Base-by-base conservation (phyloP, 2,329 filamentous ascomycete genomes). In the Colletotrichum caudatum region DNA sequence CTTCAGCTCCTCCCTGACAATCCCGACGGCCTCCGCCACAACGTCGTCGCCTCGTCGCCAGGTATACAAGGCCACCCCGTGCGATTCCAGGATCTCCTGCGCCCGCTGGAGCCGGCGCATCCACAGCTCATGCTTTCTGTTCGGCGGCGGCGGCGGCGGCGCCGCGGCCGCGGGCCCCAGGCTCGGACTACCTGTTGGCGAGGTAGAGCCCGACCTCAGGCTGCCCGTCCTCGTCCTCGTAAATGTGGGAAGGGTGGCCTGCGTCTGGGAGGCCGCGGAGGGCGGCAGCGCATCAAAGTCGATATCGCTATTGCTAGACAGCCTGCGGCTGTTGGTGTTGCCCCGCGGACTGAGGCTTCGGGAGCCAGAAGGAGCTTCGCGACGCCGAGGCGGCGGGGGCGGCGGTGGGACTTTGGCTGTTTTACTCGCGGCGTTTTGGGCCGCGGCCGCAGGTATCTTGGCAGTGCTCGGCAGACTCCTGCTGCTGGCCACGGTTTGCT, bases 21-120 rank as follows among this genome's bases (percentile, higher is more conserved):
- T 86, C 18, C 85, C 88, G 64, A 90, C 84, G 3, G 92, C 90
- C 79, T 93, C 91, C 0, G 84, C 84, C 67, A 89, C 84, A 9
- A 93, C 91, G 82, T 96, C 93, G 37, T 86, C 84, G 0, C 93
- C 93, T 14, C 87, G 87, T 53, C 92, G 86, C 93, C 93, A 96
- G 26, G 88, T 93, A 74, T 92, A 89, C 46, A 96, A 78, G 74
- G 87, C 82, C 0, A 96, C 91, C 5, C 91, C 91, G 50, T 90
- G 83, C 6, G 84, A 82, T n/a, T 89, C 88, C 12, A 95, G 84
- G 50, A 83, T 80, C 39, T 89, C 83, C 74, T 92, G 89, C 4
- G 93, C 93, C 56, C 88, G 83, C 53, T 86, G 87, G 82, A 93
- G 88, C 51, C 93, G 83, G 67, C 90, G 87, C 73, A 86, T 85